phyloP scores from a whole-genome alignment of 306 rosid genomes.

The Rosa lucieae region DNA sequence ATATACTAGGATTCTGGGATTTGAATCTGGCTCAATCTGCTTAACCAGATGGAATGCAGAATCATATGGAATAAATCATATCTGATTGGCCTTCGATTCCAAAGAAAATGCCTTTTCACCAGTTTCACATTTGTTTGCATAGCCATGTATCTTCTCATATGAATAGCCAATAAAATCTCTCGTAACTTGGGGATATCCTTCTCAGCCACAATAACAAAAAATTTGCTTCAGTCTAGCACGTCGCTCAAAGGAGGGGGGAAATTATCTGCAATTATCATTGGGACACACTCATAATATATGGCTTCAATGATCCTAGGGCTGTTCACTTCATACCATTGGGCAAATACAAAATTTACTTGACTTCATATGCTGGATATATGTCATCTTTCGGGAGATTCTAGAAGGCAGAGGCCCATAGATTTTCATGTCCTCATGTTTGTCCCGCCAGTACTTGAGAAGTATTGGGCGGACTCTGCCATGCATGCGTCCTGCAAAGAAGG shows the following conservation, averaged over 20 bases:
- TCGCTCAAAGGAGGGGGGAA: slow-evolving; percentile 83
- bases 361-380: slow-evolving; percentile 91
- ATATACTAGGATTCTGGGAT: slow-evolving; percentile 29
- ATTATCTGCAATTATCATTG: slow-evolving; percentile 89
- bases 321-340: slow-evolving; percentile 96
- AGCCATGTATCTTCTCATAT: slow-evolving; percentile 57
- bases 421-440: slow-evolving; percentile 81
- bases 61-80: slow-evolving; percentile 94
- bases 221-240: slow-evolving; percentile 75
- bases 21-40: slow-evolving; percentile 61
- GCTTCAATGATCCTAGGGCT: slow-evolving; percentile 98
- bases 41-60: slow-evolving; percentile 88
- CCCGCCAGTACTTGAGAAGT: slow-evolving; percentile 71
- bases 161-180: slow-evolving; percentile 84
- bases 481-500: slow-evolving; percentile 97
- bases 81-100: slow-evolving; percentile 79
- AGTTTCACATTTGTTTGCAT: slow-evolving; percentile 91
- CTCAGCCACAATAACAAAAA: slow-evolving; percentile 86
- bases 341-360: slow-evolving; percentile 88
- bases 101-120: slow-evolving; percentile 92
- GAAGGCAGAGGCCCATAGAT: slow-evolving; percentile 75
- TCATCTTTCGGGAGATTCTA: slow-evolving; percentile 70
- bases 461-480: slow-evolving; percentile 95
- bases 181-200: slow-evolving; percentile 81
- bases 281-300: slow-evolving; percentile 93